Evolutionary conservation across 2,329 filamentous ascomycete species (phyloP), one percentile per base, ranked within the genome.

Genomic region (Alternaria consortialis): DNA sequence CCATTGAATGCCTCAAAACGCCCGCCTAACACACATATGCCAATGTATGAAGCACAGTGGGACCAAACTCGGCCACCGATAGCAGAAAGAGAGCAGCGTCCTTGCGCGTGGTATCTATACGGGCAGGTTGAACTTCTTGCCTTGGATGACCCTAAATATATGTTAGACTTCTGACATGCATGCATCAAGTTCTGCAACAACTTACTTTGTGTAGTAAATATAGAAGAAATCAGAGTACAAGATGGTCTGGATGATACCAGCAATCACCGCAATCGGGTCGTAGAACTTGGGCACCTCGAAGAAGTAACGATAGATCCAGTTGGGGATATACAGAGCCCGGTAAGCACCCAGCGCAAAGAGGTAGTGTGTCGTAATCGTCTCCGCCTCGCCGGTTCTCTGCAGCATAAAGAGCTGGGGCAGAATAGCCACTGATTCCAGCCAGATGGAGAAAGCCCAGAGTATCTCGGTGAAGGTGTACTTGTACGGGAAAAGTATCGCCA

Each of bases 181-280:
- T 5, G 15, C 15, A 42, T 4, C 27, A 23, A 4, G 25, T 31
- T 7, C 4, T 17, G 4, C 27, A 5, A 27, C 9, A 20, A 81
- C 86, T 79, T 78, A 90, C 89, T 97, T 98, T 62, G 91, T 97
- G 83, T 97, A 99, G 84, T 99, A 99, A 75, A 99, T 94, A 86
- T 94, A 99, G 87, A 99, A 99, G 84, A 99, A 99, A 83, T 99
- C 95, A 66, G 93, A 97, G 84, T 99, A 99, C 60, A 99, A 85
- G 50, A 99, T 82, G 0, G 95, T 99, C 85, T 99, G 95, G 66
- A 98, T 83, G 57, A 98, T 86, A 12, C 95, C 95, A 4, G 96
- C 95, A 64, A 95, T 77, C 53, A 97, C 90, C 20, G 94, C 91
- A 69, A 97, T 96, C 66, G 90, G 91, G 77, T 98, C 94, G 70